These are phyloP conservation scores for Calonectria naviculata DNA, from an alignment of 2,329 filamentous ascomycete species.

Conservation along the genomic window DNA sequence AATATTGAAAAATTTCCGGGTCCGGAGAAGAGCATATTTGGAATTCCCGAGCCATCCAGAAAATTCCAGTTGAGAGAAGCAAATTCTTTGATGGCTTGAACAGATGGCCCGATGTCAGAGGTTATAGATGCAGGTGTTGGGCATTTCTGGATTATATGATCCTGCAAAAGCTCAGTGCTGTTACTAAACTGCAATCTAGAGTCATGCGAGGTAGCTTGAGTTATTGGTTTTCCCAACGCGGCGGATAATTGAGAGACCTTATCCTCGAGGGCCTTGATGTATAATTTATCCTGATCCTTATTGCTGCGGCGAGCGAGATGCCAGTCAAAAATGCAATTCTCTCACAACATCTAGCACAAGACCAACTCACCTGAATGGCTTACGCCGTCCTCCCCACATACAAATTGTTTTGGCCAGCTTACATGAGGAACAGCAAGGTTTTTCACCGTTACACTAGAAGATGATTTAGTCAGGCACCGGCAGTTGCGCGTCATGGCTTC, in stretches of 20 bases:
- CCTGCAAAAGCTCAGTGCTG: neutral
- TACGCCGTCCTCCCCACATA: neutral
- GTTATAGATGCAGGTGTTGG: neutral
- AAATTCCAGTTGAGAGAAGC: neutral
- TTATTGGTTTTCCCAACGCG: neutral
- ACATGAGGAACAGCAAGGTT: neutral
- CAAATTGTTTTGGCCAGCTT: neutral
- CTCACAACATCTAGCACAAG: neutral
- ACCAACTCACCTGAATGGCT: neutral
- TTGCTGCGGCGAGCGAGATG: neutral
- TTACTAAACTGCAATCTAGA: neutral
- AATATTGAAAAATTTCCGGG: neutral
- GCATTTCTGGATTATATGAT: too few relatives aligned
- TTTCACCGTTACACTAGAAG: neutral
- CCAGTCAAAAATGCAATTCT: neutral
- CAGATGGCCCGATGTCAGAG: neutral
- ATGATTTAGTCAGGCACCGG: neutral
- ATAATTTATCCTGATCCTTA: neutral
- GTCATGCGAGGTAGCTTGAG: neutral
- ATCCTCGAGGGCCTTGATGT: neutral
- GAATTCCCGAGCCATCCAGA: neutral
- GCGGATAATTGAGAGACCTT: neutral
- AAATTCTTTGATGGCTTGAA: neutral
- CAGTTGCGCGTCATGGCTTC: accelerated
- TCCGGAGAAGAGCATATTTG: neutral